Base-by-base conservation (phyloP, 176 grass and related monocot genomes). In the Panicum miliaceum region DNA sequence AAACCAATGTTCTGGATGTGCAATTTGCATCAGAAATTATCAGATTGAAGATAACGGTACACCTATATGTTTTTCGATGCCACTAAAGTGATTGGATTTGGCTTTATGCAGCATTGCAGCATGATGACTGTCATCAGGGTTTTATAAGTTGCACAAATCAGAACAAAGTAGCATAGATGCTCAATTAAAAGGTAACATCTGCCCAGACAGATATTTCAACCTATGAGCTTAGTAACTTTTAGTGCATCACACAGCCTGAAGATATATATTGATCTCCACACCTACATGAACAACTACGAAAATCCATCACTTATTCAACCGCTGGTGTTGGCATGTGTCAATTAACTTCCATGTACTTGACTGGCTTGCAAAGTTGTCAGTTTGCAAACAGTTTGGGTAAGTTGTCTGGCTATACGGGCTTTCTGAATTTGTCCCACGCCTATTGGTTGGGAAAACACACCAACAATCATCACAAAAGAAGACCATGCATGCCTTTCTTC, bases 401-500 rank as follows among this genome's bases (percentile, higher is more conserved):
- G 22, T 6, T 75, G 13, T 45, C 61, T 15, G 12, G 19, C 18
- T 81, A 22, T n/a, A 57, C 11, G 51, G 46, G 43, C 60, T 46
- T 71, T 76, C 60, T 76, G 38, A 47, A 20, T 37, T 26, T 68
- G 36, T 76, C 35, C 53, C 8, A 88, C 64, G 73, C 54, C n/a
- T 71, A 77, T 42, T 26, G 54, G 43, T 34, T 20, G 54, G 35
- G 15, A 57, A 52, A 47, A 64, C 68, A 15, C 16, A 37, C 1
- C 19, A 71, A 38, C 60, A 45, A 62, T 78, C 40, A 34, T 45
- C n/a, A 59, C 4, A 72, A 71, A 42, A 61, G 53, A 32, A 40
- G 53, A 86, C 5, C 18, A 45, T 51, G 27, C 1, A 13, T n/a
- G n/a, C n/a, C n/a, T 71, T 71, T 58, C 68, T 71, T 48, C 6